A percentile compares a stretch with the other conserved stretches of the same genome.
Conservation (phyloP, 257 asterid genomes). For the Penstemon eatonii region DNA sequence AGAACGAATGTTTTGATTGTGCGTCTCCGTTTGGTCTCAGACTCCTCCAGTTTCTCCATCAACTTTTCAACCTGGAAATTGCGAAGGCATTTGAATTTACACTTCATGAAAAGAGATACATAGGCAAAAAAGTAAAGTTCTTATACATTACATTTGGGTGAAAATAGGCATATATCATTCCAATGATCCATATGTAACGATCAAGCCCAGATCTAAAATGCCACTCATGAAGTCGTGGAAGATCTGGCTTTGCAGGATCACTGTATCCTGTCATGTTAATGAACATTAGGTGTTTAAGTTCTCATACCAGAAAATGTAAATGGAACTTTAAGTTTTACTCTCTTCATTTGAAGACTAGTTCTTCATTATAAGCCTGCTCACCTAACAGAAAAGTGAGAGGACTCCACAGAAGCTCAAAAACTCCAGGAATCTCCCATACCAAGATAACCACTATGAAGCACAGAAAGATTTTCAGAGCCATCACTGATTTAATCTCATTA, state of each 20-base stretch:
- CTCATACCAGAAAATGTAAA: conserved; percentile 6
- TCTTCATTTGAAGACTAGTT: conserved; percentile 7
- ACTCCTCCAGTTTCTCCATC: conserved; percentile 97
- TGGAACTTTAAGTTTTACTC: conserved; percentile 18
- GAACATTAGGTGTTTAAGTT: conserved; percentile 29
- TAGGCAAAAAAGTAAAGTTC: conserved; percentile 1
- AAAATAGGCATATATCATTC: conserved; percentile 92
- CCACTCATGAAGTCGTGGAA: conserved; percentile 95
- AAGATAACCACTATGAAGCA: conserved; percentile 86
- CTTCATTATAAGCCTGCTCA: conserved; percentile 29
- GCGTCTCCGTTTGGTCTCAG: conserved; percentile 70
- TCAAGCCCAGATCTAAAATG: conserved; percentile 95
- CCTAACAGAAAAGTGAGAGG: conserved; percentile 79
- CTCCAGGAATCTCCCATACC: conserved; percentile 97
- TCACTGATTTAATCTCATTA: conserved; percentile 83
- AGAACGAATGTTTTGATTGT: conserved; percentile 62
- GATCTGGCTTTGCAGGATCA: conserved; percentile 91
- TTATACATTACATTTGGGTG: conserved; percentile 72
- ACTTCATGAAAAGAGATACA: conserved; percentile 18
- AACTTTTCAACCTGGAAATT: conserved; percentile 74
- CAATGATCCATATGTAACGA: conserved; percentile 91
- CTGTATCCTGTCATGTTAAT: conserved; percentile 61
- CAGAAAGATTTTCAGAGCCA: conserved; percentile 62
- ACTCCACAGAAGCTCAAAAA: conserved; percentile 79
- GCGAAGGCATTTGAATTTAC: conserved; percentile 21